These are phyloP conservation scores for Alternaria atra DNA, from an alignment of 2,329 filamentous ascomycete genomes.

Conservation along the genomic window DNA sequence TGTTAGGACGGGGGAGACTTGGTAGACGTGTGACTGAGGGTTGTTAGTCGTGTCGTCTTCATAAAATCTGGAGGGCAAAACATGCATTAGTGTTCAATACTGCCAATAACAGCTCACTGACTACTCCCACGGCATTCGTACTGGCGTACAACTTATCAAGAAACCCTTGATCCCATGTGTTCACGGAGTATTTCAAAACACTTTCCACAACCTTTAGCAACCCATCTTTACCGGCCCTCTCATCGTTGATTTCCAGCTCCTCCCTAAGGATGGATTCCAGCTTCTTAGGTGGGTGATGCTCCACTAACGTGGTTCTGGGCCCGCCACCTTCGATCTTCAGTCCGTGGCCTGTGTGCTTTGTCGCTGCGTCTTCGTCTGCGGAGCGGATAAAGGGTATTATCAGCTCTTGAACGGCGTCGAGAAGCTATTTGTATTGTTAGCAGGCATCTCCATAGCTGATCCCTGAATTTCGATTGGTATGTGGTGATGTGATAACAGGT, in stretches of 20 bases:
- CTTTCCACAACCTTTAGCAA: slow-evolving; percentile 65
- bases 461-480: neutral
- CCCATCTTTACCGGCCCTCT: slow-evolving; percentile 55
- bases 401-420: slow-evolving; percentile 67
- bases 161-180: slow-evolving; percentile 98
- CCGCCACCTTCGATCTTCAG: slow-evolving; percentile 70
- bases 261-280: slow-evolving; percentile 50
- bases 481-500: neutral
- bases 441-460: neutral
- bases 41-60: neutral
- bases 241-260: slow-evolving; percentile 48
- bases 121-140: slow-evolving; percentile 86
- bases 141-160: slow-evolving; percentile 94
- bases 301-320: slow-evolving; percentile 55
- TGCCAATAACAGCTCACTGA: slow-evolving; percentile 83
- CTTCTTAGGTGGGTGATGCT: slow-evolving; percentile 56
- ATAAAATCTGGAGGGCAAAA: neutral
- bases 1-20: slow-evolving; percentile 88
- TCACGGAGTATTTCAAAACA: slow-evolving; percentile 86
- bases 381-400: slow-evolving; percentile 75
- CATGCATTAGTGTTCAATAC: slow-evolving; percentile 86
- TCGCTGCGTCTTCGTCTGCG: slow-evolving; percentile 71
- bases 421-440: slow-evolving; percentile 18
- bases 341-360: slow-evolving; percentile 65
- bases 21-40: slow-evolving; percentile 81